phyloP scores from a whole-genome alignment of 345 rosid genomes.

The Eucalyptus virginea region DNA sequence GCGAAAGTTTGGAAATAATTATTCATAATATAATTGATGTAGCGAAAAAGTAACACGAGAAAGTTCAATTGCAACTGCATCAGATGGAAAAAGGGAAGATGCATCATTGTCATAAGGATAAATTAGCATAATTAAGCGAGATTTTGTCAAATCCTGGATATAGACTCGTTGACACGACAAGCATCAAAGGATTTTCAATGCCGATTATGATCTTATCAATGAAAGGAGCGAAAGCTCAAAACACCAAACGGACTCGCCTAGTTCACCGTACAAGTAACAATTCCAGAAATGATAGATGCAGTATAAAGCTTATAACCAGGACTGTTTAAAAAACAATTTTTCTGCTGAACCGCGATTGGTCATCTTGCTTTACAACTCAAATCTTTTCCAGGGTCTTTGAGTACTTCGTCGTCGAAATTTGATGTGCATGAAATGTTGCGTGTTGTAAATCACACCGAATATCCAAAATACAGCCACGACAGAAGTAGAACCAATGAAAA shows the following conservation, averaged over 20 bases:
- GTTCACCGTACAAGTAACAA: neutral
- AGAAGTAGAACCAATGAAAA: neutral
- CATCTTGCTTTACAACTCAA: neutral
- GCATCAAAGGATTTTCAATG: neutral
- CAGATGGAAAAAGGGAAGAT: neutral
- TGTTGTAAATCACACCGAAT: neutral
- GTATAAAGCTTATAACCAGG: neutral
- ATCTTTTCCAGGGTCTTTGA: neutral
- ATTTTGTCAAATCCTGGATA: neutral
- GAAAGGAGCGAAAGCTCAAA: neutral
- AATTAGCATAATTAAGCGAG: neutral
- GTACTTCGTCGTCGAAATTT: neutral
- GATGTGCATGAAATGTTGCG: neutral
- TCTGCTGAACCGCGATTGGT: neutral
- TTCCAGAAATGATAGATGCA: neutral
- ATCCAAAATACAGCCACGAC: neutral
- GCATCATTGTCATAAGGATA: neutral
- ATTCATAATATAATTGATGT: neutral
- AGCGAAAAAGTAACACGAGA: neutral
- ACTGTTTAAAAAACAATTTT: neutral
- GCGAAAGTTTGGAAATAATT: neutral
- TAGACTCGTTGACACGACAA: neutral
- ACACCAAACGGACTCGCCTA: neutral
- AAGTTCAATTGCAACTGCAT: neutral
- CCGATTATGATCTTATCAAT: neutral